A percentile compares a stretch with the other conserved stretches of the same genome.
Conservation (phyloP, 2,329 filamentous ascomycete species). For the Tolypocladium ophioglossoides region DNA sequence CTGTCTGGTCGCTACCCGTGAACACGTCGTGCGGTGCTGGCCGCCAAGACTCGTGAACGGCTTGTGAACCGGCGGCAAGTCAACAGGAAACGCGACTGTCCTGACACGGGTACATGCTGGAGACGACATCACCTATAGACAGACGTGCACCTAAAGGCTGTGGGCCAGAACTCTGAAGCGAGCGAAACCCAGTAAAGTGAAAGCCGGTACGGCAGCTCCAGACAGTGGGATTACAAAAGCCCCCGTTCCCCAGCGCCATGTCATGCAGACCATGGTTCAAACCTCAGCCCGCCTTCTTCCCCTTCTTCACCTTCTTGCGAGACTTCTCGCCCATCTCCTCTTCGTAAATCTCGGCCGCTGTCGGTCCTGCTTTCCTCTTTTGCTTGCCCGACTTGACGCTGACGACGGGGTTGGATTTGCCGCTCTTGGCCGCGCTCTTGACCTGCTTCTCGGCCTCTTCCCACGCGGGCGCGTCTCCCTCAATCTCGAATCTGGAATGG, state of each 20-base stretch:
- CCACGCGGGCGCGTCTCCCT: conserved; percentile 51
- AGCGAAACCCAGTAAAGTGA: too few species aligned
- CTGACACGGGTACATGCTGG: neutral
- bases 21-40: neutral
- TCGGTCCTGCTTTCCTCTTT: conserved; percentile 62
- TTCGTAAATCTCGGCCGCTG: conserved; percentile 52
- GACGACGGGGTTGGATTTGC: conserved; percentile 53
- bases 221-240: neutral
- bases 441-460: conserved; percentile 69
- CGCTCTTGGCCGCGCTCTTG: conserved; percentile 40
- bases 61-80: neutral
- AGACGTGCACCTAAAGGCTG: neutral
- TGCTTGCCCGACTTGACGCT: conserved; percentile 69
- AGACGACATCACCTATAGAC: neutral
- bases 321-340: conserved; percentile 46
- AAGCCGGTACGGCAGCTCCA: neutral
- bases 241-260: neutral
- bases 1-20: neutral
- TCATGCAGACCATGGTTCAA: neutral
- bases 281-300: conserved; percentile 20
- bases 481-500: conserved; percentile 49
- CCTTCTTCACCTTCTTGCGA: conserved; percentile 44
- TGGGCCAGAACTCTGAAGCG: neutral
- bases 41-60: neutral
- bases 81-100: neutral